phyloP scores from a whole-genome alignment of 169 alveolate species.

The Perkinsus olseni region DNA sequence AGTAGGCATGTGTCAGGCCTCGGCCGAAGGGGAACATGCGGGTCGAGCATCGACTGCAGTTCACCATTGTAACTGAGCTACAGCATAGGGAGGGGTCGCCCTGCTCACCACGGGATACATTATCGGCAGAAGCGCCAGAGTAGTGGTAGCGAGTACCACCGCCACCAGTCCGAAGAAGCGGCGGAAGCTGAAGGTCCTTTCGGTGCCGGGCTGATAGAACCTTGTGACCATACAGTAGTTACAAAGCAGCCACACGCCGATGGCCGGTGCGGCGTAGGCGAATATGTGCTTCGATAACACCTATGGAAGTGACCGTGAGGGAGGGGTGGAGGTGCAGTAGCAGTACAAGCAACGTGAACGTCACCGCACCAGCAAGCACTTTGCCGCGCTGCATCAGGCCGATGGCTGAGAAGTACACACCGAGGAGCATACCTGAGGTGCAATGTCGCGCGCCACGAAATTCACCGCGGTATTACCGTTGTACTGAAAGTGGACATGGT shows the following conservation, averaged over 20 bases:
- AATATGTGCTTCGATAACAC: conserved; percentile 32
- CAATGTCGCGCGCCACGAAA: not conserved
- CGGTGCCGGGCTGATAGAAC: not conserved
- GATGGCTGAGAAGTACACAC: conserved; percentile 39
- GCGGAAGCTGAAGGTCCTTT: not conserved
- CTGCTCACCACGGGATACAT: not conserved
- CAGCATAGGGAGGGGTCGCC: not conserved
- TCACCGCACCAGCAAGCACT: not conserved
- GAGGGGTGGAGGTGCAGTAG: not conserved
- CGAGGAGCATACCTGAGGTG: conserved; percentile 45
- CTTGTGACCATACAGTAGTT: conserved; percentile 15
- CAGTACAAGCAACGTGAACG: not conserved
- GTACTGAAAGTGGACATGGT: conserved; percentile 55
- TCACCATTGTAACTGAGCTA: conserved; percentile 3
- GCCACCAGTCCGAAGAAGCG: not conserved
- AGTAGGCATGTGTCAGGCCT: conserved; percentile 75
- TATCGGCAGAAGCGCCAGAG: not conserved
- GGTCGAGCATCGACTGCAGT: conserved; percentile 18
- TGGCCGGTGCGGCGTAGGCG: conserved; percentile 44
- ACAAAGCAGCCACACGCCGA: conserved; percentile 44
- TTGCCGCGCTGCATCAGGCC: not conserved
- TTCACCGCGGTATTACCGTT: not conserved
- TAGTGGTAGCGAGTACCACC: not conserved
- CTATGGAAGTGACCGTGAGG: not conserved
- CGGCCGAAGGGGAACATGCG: conserved; percentile 72